Evolutionary conservation across 345 rosid genomes (phyloP), one percentile per base, ranked within the genome.

Genomic region (Cardamine resedifolia): DNA sequence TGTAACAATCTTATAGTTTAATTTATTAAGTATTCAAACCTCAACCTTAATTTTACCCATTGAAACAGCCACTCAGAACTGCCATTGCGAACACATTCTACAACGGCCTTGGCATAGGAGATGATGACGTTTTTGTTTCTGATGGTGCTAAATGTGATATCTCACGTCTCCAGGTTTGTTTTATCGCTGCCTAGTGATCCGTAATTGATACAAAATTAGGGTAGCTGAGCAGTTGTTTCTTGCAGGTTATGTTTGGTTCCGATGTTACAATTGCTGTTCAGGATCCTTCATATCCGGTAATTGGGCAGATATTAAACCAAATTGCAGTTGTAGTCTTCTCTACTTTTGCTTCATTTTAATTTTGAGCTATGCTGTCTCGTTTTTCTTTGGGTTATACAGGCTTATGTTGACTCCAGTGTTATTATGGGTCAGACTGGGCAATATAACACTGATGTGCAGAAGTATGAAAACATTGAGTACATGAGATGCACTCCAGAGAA

Each of bases 111-210:
- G 96, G 92, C 81, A 85, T 95, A 59, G 90, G 77, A 63, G 96
- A 87, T 19, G 91, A 73, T 58, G 98, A 95, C 75, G 81, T 95
- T 61, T 95, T 95, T 81, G 99, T 95, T 60, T 95, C 98, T 62
- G 98, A 95, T 83, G 99, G 98, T 84, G 99, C 99, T 64, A 91
- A 95, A 73, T 90, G 97, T 75, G 97, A 95, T 59, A 95, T 91
- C 70, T 85, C 96, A 34, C 97, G 99, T 28, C 99, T 95, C 59
- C 98, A 95, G 99, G 99, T 95, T 48, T 76, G 73, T 28, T 58
- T 58, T 10, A 6, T 5, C 18, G 1, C 27, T 26, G 15, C 34
- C 0, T 49, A 1, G 16, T 56, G 34, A 23, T 49, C 26, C 7
- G 7, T 64, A 11, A 1, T 16, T 60, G 2, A 14, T 50, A 51